These are phyloP conservation scores for Chrysochromulina parva DNA, from an alignment of 78 protist species.

Conservation along the genomic window DNA sequence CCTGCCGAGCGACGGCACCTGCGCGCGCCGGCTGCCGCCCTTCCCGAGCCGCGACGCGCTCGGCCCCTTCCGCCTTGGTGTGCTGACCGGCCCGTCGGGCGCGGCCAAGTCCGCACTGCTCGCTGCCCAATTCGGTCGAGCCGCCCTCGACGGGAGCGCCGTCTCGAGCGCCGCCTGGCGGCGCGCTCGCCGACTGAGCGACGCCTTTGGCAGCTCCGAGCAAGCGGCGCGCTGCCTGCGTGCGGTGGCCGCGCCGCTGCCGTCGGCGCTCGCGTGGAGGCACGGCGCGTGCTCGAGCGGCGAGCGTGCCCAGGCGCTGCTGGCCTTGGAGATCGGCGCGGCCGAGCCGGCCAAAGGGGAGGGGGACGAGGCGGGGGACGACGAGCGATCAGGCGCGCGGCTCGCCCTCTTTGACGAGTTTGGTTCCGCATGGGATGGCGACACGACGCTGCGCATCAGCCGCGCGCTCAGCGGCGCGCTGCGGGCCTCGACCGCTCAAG, in stretches of 20 bases:
- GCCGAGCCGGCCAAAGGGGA: not conserved
- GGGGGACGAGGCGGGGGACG: not conserved
- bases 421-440: not conserved
- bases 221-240: not conserved
- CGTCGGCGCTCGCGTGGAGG: not conserved
- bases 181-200: not conserved
- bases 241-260: not conserved
- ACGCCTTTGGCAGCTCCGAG: not conserved
- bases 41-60: not conserved
- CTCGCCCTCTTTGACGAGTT: not conserved
- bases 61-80: not conserved
- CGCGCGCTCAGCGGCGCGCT: not conserved
- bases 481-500: not conserved
- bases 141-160: not conserved
- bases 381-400: not conserved
- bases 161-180: not conserved
- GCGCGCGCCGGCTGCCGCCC: not conserved
- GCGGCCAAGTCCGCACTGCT: not conserved
- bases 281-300: not conserved
- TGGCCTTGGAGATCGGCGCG: not conserved
- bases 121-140: not conserved
- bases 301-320: not conserved
- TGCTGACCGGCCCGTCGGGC: not conserved
- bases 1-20: not conserved
- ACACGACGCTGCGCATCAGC: not conserved